Evolutionary conservation across 176 grass and related monocot genomes (phyloP).

Genomic region (Carex parvula): DNA sequence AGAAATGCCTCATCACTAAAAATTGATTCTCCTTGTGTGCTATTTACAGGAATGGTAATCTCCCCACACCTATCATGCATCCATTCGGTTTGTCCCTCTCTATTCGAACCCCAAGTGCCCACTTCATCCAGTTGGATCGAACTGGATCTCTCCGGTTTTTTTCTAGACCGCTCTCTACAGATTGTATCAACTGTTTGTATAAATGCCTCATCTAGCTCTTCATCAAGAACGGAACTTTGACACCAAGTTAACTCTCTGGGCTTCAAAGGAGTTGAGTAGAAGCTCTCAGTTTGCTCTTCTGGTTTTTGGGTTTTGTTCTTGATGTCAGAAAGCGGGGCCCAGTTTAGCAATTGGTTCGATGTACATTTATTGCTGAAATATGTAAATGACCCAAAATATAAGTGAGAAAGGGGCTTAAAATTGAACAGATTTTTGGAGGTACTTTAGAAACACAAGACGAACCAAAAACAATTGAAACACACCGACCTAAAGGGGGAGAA

Average conservation of each 20-base stretch:
- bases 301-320: neutral
- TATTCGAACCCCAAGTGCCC: neutral
- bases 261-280: conserved; percentile 9
- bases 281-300: neutral
- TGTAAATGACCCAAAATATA: neutral
- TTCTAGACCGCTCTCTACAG: conserved; percentile 29
- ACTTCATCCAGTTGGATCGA: neutral
- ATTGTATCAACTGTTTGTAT: conserved; percentile 46
- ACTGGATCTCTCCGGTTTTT: neutral
- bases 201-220: conserved; percentile 53
- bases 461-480: neutral
- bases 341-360: neutral
- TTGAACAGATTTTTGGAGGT: neutral
- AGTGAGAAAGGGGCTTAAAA: conserved; percentile 2
- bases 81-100: neutral
- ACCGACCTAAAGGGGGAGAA: neutral
- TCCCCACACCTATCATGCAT: neutral
- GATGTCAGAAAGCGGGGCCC: conserved; percentile 17
- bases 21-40: conserved; percentile 26
- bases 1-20: conserved; percentile 24
- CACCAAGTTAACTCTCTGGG: neutral
- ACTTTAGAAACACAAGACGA: neutral
- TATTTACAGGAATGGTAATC: neutral
- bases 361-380: neutral
- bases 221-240: conserved; percentile 23